These are phyloP conservation scores for Aspergillus brunneoviolaceus DNA, from an alignment of 2,329 filamentous ascomycete genomes.

Conservation along the genomic window DNA sequence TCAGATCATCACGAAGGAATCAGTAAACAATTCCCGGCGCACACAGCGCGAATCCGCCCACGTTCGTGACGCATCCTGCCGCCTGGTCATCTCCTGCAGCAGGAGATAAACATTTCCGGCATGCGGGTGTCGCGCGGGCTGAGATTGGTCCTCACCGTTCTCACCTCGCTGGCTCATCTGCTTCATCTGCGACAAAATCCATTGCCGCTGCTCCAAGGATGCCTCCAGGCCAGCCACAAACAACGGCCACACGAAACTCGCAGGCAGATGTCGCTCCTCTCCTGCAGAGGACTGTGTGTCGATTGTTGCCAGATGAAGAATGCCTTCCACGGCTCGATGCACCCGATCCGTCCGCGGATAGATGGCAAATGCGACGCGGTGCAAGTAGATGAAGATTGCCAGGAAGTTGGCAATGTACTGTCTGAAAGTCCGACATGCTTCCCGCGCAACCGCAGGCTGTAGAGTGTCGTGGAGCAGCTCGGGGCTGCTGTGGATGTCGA, in stretches of 20 bases:
- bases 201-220: constrained; percentile 30
- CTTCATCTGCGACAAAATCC: constrained; percentile 36
- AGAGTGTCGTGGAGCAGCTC: constrained; percentile 30
- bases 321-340: constrained; percentile 35
- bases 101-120: constrained; percentile 32
- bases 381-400: constrained; percentile 37
- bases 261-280: constrained; percentile 21
- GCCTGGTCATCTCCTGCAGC: constrained; percentile 35
- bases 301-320: constrained; percentile 35
- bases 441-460: constrained; percentile 24
- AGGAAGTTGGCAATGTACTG: constrained; percentile 38
- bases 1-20: constrained; percentile 36
- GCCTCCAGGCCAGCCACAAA: constrained; percentile 37
- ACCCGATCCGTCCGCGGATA: constrained; percentile 39
- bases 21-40: constrained; percentile 34
- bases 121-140: constrained; percentile 29
- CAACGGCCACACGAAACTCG: constrained; percentile 37
- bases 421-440: constrained; percentile 34
- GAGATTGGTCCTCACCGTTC: constrained; percentile 5
- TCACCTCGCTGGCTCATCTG: constrained; percentile 25
- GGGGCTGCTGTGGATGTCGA: constrained; percentile 33
- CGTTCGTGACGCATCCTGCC: constrained; percentile 34
- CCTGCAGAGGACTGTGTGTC: constrained; percentile 20
- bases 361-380: constrained; percentile 39
- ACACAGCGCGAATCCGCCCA: constrained; percentile 38